phyloP scores from a whole-genome alignment of 2,329 filamentous ascomycete genomes.

The Sarocladiaceae sp. region DNA sequence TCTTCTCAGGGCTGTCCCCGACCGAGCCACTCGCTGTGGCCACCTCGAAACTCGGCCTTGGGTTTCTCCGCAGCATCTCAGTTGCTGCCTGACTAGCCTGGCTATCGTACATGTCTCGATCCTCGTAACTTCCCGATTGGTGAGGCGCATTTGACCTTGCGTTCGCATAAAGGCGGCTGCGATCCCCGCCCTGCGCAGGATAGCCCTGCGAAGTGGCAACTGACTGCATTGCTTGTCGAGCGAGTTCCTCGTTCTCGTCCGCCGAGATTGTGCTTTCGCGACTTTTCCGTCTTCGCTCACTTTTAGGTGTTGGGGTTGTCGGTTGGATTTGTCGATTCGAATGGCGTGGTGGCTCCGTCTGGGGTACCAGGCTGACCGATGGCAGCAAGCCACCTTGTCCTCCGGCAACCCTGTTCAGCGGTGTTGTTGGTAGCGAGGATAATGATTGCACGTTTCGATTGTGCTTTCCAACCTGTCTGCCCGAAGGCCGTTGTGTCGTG shows the following conservation, averaged over 20 bases:
- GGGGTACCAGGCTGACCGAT: constrained; percentile 55
- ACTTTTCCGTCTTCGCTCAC: constrained; percentile 55
- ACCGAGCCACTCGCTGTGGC: constrained; percentile 34
- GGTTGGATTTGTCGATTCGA: constrained; percentile 32
- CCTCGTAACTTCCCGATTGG: constrained; percentile 20
- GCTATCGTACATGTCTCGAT: constrained; percentile 57
- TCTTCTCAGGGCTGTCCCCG: constrained; percentile 34
- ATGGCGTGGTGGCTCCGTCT: constrained; percentile 48
- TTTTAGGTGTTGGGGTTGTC: constrained; percentile 34
- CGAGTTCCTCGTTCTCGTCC: constrained; percentile 54
- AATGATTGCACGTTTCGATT: constrained; percentile 73
- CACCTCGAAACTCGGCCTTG: constrained; percentile 46
- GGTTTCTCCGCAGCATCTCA: constrained; percentile 61
- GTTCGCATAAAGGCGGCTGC: constrained; percentile 23
- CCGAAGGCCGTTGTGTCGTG: constrained; percentile 35
- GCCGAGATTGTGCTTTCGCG: constrained; percentile 82
- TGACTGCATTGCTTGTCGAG: constrained; percentile 46
- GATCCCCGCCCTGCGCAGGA: constrained; percentile 16
- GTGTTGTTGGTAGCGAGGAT: constrained; percentile 77
- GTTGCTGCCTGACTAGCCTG: constrained; percentile 74
- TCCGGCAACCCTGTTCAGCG: constrained; percentile 39
- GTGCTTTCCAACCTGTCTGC: constrained; percentile 54
- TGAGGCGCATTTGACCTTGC: constrained; percentile 17
- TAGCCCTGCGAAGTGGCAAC: constrained; percentile 40
- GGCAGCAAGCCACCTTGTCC: constrained; percentile 51